Evolutionary conservation across 2,329 filamentous ascomycete genomes (phyloP).

Genomic region (Colletotrichum destructivum): DNA sequence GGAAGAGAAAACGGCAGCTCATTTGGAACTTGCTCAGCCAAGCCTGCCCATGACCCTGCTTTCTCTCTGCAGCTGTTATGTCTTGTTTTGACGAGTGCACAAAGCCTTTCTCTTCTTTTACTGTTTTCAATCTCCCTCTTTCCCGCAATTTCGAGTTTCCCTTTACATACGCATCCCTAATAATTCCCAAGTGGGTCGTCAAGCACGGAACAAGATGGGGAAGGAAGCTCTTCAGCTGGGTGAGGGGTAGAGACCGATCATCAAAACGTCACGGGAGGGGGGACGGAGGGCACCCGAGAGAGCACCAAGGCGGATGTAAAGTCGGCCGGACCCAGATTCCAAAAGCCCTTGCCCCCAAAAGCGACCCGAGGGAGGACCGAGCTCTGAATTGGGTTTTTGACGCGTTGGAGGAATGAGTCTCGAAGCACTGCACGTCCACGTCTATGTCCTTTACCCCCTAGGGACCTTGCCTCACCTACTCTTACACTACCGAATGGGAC

Average conservation of each 20-base stretch:
- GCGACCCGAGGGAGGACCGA: not conserved
- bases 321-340: not conserved
- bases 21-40: not conserved
- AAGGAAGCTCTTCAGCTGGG: conserved; percentile 8
- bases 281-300: not conserved
- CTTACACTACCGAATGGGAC: not conserved
- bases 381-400: conserved; percentile 5
- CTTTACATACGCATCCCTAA: conserved; percentile 8
- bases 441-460: not conserved
- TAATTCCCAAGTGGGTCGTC: conserved; percentile 30
- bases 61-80: not conserved
- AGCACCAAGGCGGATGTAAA: not conserved
- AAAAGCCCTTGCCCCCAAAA: not conserved
- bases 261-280: conserved; percentile 13
- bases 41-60: conserved; percentile 15
- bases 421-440: not conserved
- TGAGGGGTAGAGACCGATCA: conserved; percentile 23
- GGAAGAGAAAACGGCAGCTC: conserved; percentile 11
- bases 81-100: conserved; percentile 22
- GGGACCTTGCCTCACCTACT: not conserved
- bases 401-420: conserved; percentile 14
- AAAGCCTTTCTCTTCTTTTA: not conserved
- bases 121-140: not conserved
- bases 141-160: not conserved
- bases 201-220: conserved; percentile 29